Evolutionary conservation across 1,284 basidiomycete species (phyloP).

Genomic region (Prillingera fragicola): DNA sequence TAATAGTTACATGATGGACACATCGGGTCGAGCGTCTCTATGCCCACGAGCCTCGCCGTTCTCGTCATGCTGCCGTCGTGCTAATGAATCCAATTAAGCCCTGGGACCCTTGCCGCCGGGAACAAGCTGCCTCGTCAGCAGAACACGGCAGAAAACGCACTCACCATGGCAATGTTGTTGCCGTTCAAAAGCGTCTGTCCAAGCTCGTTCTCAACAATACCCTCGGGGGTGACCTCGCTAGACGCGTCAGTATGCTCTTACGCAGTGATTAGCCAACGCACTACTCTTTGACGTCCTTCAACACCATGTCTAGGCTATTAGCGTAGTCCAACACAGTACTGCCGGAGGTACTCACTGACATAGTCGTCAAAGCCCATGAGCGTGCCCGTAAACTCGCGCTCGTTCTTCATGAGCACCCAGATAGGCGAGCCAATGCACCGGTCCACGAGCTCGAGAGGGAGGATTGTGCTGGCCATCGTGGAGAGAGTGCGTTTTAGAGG

Average conservation of each 20-base stretch:
- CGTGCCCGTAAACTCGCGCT: slow-evolving; percentile 93
- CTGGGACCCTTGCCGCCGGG: slow-evolving; percentile 14
- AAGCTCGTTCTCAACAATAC: slow-evolving; percentile 73
- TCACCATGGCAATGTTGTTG: slow-evolving; percentile 96
- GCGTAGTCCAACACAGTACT: neutral
- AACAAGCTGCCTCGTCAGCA: slow-evolving; percentile 1
- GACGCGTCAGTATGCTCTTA: slow-evolving; percentile 6
- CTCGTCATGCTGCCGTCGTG: no score
- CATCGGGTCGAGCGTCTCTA: no score
- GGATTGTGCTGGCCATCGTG: slow-evolving; percentile 61
- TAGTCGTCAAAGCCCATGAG: slow-evolving; percentile 97
- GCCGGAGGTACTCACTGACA: slow-evolving; percentile 73
- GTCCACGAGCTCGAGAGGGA: slow-evolving; percentile 76
- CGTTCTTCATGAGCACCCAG: slow-evolving; percentile 95
- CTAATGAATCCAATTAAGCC: no score
- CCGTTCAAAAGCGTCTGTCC: slow-evolving; percentile 92
- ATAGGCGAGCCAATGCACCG: slow-evolving; percentile 89
- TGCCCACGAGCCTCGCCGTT: no score
- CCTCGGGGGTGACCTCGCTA: slow-evolving; percentile 80
- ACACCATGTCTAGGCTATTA: slow-evolving; percentile 78
- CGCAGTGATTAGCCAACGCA: slow-evolving; percentile 52
- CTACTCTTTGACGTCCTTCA: slow-evolving; percentile 97
- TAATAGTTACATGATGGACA: no score
- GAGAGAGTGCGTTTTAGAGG: no score
- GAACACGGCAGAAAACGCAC: slow-evolving; percentile 10